phyloP scores from a whole-genome alignment of 2,329 filamentous ascomycete genomes.

The Alternaria triticimaculans region DNA sequence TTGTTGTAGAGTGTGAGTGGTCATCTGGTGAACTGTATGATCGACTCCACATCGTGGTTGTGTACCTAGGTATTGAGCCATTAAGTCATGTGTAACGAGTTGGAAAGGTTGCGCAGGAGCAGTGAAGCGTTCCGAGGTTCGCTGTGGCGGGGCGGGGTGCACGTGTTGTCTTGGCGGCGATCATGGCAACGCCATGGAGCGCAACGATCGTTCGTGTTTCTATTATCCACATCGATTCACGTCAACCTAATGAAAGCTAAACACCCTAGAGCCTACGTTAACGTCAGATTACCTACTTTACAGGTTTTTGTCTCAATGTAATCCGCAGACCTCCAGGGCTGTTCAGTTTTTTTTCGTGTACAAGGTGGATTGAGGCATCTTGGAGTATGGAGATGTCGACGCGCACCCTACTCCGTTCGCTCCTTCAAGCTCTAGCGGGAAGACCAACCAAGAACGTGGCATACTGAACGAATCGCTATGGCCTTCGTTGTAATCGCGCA shows the following conservation, averaged over 20 bases:
- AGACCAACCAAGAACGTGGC: neutral
- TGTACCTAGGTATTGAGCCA: neutral
- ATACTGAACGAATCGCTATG: neutral
- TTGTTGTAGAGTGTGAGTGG: neutral
- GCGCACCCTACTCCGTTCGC: neutral
- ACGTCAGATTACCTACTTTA: neutral
- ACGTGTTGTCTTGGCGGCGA: neutral
- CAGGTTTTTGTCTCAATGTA: neutral
- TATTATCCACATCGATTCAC: no score
- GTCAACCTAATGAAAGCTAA: neutral
- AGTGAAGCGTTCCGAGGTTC: neutral
- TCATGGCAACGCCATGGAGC: neutral
- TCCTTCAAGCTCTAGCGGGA: neutral
- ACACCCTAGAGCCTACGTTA: neutral
- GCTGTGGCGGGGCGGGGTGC: neutral
- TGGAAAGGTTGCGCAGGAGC: neutral
- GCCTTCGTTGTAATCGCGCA: neutral
- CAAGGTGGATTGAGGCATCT: no score
- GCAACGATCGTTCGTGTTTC: neutral
- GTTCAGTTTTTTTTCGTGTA: neutral
- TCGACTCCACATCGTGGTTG: neutral
- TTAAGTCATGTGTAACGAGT: neutral
- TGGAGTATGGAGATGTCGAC: neutral
- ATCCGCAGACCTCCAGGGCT: neutral
- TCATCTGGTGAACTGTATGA: neutral